phyloP scores from a whole-genome alignment of 768 basidiomycete species.

The Amanita fuliginea region DNA sequence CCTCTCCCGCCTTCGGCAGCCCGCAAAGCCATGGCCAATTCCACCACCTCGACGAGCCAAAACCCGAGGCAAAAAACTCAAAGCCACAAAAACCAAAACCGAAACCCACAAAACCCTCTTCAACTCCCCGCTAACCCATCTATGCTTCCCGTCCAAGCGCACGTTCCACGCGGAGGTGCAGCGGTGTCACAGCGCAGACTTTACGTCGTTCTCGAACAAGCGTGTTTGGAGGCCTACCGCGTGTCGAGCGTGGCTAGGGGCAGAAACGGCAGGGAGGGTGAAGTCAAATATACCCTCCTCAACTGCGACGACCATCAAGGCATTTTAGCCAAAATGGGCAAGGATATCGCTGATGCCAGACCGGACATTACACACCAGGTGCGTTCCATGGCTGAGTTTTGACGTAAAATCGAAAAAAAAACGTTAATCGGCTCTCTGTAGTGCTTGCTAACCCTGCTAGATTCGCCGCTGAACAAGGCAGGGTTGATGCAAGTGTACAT shows the following conservation, averaged over 20 bases:
- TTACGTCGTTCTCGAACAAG: constrained; percentile 87
- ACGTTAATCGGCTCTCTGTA: constrained; percentile 18
- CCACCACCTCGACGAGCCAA: constrained; percentile 1
- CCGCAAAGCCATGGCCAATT: constrained; percentile 34
- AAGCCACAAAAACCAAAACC: constrained; percentile 10
- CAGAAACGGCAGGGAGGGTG: constrained; percentile 48
- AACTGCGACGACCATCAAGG: constrained; percentile 99
- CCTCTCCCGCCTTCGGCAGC: constrained; percentile 48
- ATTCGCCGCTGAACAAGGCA: constrained; percentile 97
- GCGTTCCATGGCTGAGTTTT: too few species aligned
- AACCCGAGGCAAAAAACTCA: constrained; percentile 13
- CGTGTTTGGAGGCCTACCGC: constrained; percentile 92
- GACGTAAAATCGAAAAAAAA: constrained; percentile 4
- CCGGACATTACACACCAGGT: constrained; percentile 99
- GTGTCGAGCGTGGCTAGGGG: constrained; percentile 48
- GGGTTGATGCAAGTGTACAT: constrained; percentile 96
- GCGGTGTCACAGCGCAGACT: constrained; percentile 52
- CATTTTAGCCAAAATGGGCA: constrained; percentile 92
- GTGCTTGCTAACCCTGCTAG: constrained; percentile 93
- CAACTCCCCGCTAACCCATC: constrained; percentile 53
- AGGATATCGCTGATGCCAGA: constrained; percentile 98
- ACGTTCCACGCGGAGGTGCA: constrained; percentile 49
- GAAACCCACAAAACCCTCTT: constrained; percentile 23
- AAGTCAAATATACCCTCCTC: constrained; percentile 91
- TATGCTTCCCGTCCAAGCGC: constrained; percentile 77